Percentiles rank a stretch among this genome's conserved stretches.
Conservation (phyloP, 768 basidiomycete species). For the Suillus spraguei region DNA sequence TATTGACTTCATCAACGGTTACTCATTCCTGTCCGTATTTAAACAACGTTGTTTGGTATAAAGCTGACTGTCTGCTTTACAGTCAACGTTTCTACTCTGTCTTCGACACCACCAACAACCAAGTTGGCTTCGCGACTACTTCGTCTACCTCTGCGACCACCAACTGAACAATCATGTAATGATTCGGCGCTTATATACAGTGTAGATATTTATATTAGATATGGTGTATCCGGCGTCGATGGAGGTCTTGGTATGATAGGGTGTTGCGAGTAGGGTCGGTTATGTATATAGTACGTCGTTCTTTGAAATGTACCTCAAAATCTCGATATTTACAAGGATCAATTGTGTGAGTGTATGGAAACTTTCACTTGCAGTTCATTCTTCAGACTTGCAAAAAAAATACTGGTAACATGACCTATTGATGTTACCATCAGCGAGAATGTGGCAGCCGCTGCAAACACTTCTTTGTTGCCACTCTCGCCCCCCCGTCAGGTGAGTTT, state of each 20-base stretch:
- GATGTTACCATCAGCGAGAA: too few relatives aligned
- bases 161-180: not conserved
- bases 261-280: not conserved
- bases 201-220: not conserved
- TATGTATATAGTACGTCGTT: not conserved
- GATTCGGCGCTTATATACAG: too few relatives aligned
- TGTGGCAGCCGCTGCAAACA: too few relatives aligned
- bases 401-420: too few relatives aligned
- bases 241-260: not conserved
- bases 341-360: too few relatives aligned
- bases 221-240: not conserved
- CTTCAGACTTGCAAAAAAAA: too few relatives aligned
- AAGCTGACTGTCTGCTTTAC: not conserved
- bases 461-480: too few relatives aligned
- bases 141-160: conserved; percentile 27
- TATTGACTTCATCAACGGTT: conserved; percentile 29
- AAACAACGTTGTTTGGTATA: not conserved
- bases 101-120: conserved; percentile 37
- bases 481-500: too few relatives aligned
- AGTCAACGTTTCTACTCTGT: conserved; percentile 42
- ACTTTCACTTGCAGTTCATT: too few relatives aligned
- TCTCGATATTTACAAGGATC: not conserved
- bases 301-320: not conserved
- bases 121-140: conserved; percentile 42
- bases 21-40: conserved; percentile 22